phyloP scores from a whole-genome alignment of 306 rosid genomes.

The Oxytropis ochrocephala region DNA sequence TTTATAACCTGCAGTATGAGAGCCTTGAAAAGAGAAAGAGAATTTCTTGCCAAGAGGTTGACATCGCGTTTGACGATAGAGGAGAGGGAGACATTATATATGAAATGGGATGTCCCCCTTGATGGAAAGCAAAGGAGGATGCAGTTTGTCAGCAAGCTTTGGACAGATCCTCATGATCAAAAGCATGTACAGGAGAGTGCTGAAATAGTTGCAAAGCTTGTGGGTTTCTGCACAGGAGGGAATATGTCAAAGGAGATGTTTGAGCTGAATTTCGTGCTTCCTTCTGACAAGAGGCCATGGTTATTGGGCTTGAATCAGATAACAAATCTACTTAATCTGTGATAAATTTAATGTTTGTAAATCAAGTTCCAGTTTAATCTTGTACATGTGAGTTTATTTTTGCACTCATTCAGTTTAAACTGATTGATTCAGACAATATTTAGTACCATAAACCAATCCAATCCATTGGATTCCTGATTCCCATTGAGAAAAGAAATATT shows the following conservation, averaged over 20 bases:
- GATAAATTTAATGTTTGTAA: constrained; percentile 24
- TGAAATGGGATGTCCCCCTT: constrained; percentile 92
- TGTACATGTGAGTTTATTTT: constrained; percentile 48
- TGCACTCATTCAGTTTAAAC: constrained; percentile 28
- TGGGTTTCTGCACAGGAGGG: constrained; percentile 86
- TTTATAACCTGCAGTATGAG: constrained; percentile 50
- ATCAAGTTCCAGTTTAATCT: constrained; percentile 17
- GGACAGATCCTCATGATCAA: constrained; percentile 82
- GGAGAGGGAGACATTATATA: constrained; percentile 78
- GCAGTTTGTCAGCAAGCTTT: constrained; percentile 86
- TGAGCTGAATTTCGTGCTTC: constrained; percentile 81
- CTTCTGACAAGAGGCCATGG: constrained; percentile 92
- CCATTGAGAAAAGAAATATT: background rate
- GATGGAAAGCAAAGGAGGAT: constrained; percentile 89
- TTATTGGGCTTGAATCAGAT: constrained; percentile 80
- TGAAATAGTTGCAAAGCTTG: constrained; percentile 90
- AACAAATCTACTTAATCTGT: constrained; percentile 73
- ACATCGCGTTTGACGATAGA: constrained; percentile 65
- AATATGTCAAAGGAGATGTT: constrained; percentile 97
- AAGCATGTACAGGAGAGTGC: constrained; percentile 89
- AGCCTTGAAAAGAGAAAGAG: constrained; percentile 82
- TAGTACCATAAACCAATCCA: constrained; percentile 27
- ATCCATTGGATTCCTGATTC: constrained; percentile 26
- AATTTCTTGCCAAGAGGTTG: constrained; percentile 92
- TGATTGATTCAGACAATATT: constrained; percentile 21